Percentiles rank a stretch among this genome's conserved stretches.
These are phyloP conservation scores for Rubia tinctorum DNA, from an alignment of 305 asterid species.

Conservation along the genomic window DNA sequence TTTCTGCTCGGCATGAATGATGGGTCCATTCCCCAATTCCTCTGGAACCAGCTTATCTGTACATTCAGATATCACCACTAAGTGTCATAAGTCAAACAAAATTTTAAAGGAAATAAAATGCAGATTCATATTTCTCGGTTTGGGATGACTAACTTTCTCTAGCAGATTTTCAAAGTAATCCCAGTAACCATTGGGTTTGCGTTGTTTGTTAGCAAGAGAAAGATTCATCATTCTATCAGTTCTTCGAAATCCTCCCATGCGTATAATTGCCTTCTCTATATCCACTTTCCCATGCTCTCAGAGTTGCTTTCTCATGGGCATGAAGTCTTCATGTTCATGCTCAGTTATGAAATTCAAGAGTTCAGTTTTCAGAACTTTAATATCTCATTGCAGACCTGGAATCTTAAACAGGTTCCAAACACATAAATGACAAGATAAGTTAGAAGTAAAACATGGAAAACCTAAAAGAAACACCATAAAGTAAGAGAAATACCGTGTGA, in stretches of 20 bases:
- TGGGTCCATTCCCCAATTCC: constrained; percentile 95
- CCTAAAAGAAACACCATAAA: too few relatives aligned
- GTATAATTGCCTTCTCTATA: constrained; percentile 86
- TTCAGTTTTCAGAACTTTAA: constrained; percentile 82
- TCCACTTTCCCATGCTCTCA: constrained; percentile 76
- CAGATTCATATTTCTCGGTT: not conserved
- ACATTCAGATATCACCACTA: constrained; percentile 1
- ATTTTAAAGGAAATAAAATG: not conserved
- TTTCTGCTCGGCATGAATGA: constrained; percentile 95
- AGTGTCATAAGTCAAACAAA: not conserved
- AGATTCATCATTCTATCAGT: constrained; percentile 73
- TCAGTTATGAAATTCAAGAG: constrained; percentile 72
- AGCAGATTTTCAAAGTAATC: constrained; percentile 82
- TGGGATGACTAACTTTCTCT: constrained; percentile 63
- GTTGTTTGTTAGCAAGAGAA: constrained; percentile 88
- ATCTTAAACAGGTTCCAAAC: constrained; percentile 28
- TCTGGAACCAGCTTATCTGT: constrained; percentile 77
- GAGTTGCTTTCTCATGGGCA: constrained; percentile 97
- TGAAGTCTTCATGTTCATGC: constrained; percentile 92
- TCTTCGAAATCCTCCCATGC: constrained; percentile 91
- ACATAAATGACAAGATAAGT: too few relatives aligned
- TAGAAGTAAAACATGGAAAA: too few relatives aligned
- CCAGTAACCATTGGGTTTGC: constrained; percentile 98
- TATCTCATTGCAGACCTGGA: constrained; percentile 83
- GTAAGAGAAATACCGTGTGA: too few relatives aligned